Evolutionary conservation across 495 filamentous ascomycete genomes (phyloP), one percentile per base, ranked within the genome.

Genomic region (Trichoderma asperelloides): DNA sequence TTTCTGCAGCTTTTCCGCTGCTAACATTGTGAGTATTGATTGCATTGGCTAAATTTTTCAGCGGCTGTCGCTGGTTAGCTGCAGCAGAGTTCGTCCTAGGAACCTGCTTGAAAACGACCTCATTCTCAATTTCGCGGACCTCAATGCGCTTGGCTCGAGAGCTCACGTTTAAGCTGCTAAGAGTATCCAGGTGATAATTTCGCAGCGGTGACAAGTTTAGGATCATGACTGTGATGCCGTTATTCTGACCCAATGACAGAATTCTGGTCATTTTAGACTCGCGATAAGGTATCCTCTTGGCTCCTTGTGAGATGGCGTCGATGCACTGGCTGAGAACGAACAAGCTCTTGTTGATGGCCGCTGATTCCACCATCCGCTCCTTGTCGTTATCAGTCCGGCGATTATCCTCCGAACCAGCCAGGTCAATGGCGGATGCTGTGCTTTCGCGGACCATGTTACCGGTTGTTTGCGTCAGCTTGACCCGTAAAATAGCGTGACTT

Each of bases 201-300:
- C 86, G 87, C 63, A 90, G 82, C 7, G 90, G 92, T 0, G 95
- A 93, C 0, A 98, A 84, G 73, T 97, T 98, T 45, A 98, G 82
- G 66, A 98, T 95, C 95, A 98, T 98, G 67, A 98, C 82, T 0
- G 93, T 97, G 55, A 96, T 82, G 15, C 95, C 94, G 69, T 97
- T 93, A 75, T 98, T 98, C 77, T 98, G 95, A 0, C 95, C 95
- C 13, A 97, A 79, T 0, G 89, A 93, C 37, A 98, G 75, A 40
- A 98, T 97, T 43, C 95, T 84, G 4, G 95, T 98, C 95, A 98
- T 97, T 80, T 98, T 98, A 28, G 88, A 91, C 75, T 98, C 95
- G 65, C 93, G 85, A 74, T 96, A 97, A 0, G 95, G 95, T 68
- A 98, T 94, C 27, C 95, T 86, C 64, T 85, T 84, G 71, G 85